Base-by-base conservation (phyloP, 2,329 filamentous ascomycete genomes). In the Stachybotrys elegans region DNA sequence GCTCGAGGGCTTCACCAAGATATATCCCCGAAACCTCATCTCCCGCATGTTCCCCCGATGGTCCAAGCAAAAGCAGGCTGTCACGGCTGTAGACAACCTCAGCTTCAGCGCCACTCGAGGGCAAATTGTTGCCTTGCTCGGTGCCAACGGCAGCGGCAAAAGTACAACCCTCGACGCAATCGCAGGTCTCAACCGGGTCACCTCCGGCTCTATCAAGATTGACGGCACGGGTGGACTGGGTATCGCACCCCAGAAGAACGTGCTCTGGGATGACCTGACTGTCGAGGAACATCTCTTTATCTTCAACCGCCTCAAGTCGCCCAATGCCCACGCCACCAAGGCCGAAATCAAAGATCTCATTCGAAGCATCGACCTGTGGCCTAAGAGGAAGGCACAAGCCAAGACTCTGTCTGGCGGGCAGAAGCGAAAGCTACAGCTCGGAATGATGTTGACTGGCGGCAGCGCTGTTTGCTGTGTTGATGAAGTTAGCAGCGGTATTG, bases 371-470 rank as follows among this genome's bases (percentile, higher is more conserved):
- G 92, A 95, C 59, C 75, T 96, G 2, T 76, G 76, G 19, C 74
- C 80, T 42, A 96, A 96, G 66, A 69, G 81, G 32, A 78, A 80
- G 27, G 85, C 90, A 0, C 72, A 75, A 48, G 79, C 89, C 1
- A 83, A 81, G 57, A 94, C 88, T 0, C 71, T 96, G 0, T 95
- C 89, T 3, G 91, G 91, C 8, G 91, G 91, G 1, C 91, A 96
- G 63, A 95, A 95, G 68, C 76, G 91, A 42, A 96, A 96, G 62
- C 73, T 95, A 8, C 91, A 96, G 62, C 73, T 96, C 3, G 90
- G 89, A 5, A 92, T 95, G 81, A 95, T 95, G 89, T 82, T 96
- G 54, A 94, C 88, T 4, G 91, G 92, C 48, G 90, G 89, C 11
- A 92, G 86, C 49, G 81, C 81, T 20, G 84, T 96, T 1, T 95